Evolutionary conservation across 345 rosid species (phyloP).

Genomic region (Cardamine chenopodiifolia): DNA sequence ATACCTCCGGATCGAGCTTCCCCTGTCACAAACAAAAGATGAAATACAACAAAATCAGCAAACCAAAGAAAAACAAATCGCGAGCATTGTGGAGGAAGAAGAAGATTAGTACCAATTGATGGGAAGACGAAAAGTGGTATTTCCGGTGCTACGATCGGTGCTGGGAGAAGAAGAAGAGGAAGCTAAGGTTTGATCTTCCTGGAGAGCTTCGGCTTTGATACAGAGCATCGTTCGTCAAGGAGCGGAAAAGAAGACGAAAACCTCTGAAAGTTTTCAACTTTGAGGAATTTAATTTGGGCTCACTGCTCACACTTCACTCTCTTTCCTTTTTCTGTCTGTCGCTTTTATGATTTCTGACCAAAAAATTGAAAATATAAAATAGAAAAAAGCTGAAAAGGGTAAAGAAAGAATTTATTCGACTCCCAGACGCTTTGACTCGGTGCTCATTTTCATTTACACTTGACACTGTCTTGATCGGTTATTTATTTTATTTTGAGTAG

Average conservation of each 20-base stretch:
- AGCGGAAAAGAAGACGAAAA: slow-evolving; percentile 27
- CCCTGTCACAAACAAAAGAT: slow-evolving; percentile 42
- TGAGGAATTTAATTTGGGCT: slow-evolving; percentile 19
- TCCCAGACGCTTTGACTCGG: slow-evolving; percentile 33
- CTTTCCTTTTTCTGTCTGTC: slow-evolving; percentile 22
- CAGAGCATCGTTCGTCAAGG: slow-evolving; percentile 53
- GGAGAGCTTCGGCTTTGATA: slow-evolving; percentile 57
- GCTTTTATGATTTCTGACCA: slow-evolving; percentile 16
- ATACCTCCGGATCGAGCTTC: slow-evolving; percentile 61
- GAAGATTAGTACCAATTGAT: slow-evolving; percentile 50
- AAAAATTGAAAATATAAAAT: background rate
- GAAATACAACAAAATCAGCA: slow-evolving; percentile 19
- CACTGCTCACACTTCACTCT: slow-evolving; percentile 30
- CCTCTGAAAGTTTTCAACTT: background rate
- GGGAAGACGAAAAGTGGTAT: slow-evolving; percentile 52
- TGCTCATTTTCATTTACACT: slow-evolving; percentile 15
- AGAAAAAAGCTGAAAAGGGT: slow-evolving; percentile 34
- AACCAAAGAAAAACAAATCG: background rate
- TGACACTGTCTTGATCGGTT: background rate
- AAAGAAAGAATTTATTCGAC: slow-evolving; percentile 38
- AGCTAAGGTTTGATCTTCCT: slow-evolving; percentile 46
- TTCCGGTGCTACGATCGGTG: slow-evolving; percentile 34
- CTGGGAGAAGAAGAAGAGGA: slow-evolving; percentile 41
- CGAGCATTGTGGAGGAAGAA: background rate
- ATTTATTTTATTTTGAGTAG: no score